phyloP scores from a whole-genome alignment of 306 rosid species.

The Delonix regia region DNA sequence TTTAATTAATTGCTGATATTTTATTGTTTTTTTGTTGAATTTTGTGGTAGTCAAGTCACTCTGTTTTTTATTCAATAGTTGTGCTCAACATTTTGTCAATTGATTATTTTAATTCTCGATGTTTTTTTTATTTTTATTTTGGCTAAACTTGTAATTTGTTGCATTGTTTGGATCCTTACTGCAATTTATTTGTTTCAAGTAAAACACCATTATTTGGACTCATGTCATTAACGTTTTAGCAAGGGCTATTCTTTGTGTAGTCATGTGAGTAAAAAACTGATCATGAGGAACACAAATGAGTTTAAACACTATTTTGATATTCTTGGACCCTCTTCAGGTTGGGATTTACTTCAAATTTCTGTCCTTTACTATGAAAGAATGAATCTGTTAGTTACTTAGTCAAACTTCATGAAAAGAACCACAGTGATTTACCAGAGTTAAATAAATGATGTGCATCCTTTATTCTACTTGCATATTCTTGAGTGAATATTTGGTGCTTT shows the following conservation, averaged over 20 bases:
- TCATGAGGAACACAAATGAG: not conserved
- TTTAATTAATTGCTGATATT: not conserved
- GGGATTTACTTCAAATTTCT: not conserved
- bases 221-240: not conserved
- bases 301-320: not conserved
- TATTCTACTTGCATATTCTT: not conserved
- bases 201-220: not conserved
- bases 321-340: not conserved
- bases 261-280: not conserved
- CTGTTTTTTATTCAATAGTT: not conserved
- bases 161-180: not conserved
- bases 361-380: not conserved
- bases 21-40: not conserved
- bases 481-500: not conserved
- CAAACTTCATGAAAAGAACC: conserved; percentile 4
- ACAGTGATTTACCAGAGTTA: not conserved
- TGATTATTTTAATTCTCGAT: not conserved
- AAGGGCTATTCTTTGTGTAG: not conserved
- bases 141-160: not conserved
- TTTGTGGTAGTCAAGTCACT: not conserved
- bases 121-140: not conserved
- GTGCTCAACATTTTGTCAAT: not conserved
- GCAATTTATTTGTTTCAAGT: not conserved
- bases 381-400: not conserved
- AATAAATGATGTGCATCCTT: not conserved